Conservation (phyloP, 768 basidiomycete species). For the Boletus rubroflammeus region DNA sequence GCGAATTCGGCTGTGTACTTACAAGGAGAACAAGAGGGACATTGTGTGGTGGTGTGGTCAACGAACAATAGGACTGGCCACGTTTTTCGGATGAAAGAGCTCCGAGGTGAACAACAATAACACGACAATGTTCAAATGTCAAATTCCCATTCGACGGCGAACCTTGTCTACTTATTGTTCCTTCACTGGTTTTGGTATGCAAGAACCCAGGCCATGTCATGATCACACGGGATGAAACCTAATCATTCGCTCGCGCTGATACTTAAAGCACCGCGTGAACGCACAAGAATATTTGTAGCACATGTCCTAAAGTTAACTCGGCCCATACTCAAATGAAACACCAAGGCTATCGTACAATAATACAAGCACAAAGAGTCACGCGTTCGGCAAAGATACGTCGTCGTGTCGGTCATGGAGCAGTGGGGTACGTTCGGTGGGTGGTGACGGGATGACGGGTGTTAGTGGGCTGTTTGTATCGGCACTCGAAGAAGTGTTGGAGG, state of each 20-base stretch:
- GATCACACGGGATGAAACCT: conserved; percentile 17
- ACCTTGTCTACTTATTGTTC: conserved; percentile 33
- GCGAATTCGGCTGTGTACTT: conserved; percentile 8
- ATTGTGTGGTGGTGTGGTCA: conserved; percentile 1
- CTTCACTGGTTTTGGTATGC: conserved; percentile 10
- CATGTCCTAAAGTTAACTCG: conserved; percentile 7
- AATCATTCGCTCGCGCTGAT: conserved; percentile 11
- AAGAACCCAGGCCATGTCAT: background rate
- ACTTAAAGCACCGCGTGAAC: conserved; percentile 15
- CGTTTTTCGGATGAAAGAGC: conserved; percentile 11
- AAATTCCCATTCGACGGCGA: conserved; percentile 22
- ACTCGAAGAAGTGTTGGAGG: conserved; percentile 1
- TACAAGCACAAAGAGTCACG: conserved; percentile 15
- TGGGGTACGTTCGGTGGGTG: conserved; percentile 33
- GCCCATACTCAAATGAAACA: conserved; percentile 3
- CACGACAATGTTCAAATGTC: conserved; percentile 3
- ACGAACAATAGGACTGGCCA: conserved; percentile 27
- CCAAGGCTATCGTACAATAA: conserved; percentile 22
- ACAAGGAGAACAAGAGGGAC: conserved; percentile 3
- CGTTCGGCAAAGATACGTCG: conserved; percentile 9
- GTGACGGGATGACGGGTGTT: conserved; percentile 11
- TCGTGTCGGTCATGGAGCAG: conserved; percentile 25
- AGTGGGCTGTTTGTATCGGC: conserved; percentile 4
- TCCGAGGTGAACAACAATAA: conserved; percentile 22
- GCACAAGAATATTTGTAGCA: conserved; percentile 6